Evolutionary conservation across 2,329 filamentous ascomycete genomes (phyloP), one percentile per base, ranked within the genome.

Genomic region (Paraconiothyrium brasiliense): DNA sequence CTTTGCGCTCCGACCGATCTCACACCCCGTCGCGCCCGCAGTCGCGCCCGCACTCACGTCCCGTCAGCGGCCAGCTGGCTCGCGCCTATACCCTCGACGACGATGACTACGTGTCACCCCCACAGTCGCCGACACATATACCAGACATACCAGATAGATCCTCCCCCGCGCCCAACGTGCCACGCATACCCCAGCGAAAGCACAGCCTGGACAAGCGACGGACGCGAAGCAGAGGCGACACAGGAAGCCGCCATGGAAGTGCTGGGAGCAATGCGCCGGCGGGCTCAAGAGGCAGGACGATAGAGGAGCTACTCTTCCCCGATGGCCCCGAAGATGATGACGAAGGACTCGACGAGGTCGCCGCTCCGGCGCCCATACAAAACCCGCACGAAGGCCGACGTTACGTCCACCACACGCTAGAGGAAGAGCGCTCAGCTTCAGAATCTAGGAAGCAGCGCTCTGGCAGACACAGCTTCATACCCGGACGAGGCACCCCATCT

Each of bases 341-440:
- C 4, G n/a, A 16, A 22, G 71, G 72, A 24, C 65, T 76, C 37
- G 70, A 75, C 48, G 72, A 76, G 55, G 47, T 71, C 27, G 63
- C 61, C 20, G 78, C 72, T 2, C 79, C 82, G 14, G 75, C 80
- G 37, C 82, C 83, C 2, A 76, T 85, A 2, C 77, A 84, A 59
- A 83, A 82, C 65, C 79, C 71, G 24, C 74, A 76, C 46, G 79
- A 81, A 61, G 75, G 65, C 54, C 67, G 63, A 24, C 63, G 75
- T 49, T 82, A 79, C 32, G 30, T 37, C n/a, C 63, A 63, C 39
- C 30, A 43, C 54, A 64, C 58, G 32, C 54, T 67, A 30, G 65
- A 66, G 50, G 61, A 63, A 56, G 27, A 58, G 56, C 35, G 66
- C n/a, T 1, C 54, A 58, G 46, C 61, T 55, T 32, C 34, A 22